These are phyloP conservation scores for Mucor irregularis DNA, from an alignment of 371 early-diverging fungal species.

Conservation along the genomic window DNA sequence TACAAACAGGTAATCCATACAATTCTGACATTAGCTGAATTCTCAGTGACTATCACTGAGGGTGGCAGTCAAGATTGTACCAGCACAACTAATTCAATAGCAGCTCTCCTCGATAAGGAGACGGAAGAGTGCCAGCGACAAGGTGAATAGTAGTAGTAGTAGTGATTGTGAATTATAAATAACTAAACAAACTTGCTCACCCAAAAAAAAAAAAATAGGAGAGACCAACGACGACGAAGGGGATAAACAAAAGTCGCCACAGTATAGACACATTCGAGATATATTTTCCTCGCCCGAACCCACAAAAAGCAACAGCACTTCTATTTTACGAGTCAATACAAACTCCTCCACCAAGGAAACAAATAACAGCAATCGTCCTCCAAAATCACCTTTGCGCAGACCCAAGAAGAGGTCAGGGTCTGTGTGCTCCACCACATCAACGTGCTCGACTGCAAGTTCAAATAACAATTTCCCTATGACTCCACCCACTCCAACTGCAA, in stretches of 20 bases:
- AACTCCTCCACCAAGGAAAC: conserved; percentile 1
- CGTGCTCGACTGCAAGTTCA: conserved; percentile 8
- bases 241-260: not conserved
- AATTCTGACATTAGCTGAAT: conserved; percentile 18
- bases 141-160: too few relatives aligned
- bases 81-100: not conserved
- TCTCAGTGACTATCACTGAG: too few relatives aligned
- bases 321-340: too few relatives aligned
- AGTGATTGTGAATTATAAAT: too few relatives aligned
- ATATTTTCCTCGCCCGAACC: not conserved
- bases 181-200: too few relatives aligned
- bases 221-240: too few relatives aligned
- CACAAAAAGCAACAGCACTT: not conserved
- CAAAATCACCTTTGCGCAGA: conserved; percentile 35
- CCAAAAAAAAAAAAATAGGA: too few relatives aligned
- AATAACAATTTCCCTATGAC: conserved; percentile 3
- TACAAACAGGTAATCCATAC: conserved; percentile 19
- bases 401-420: conserved; percentile 7
- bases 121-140: too few relatives aligned
- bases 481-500: not conserved
- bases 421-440: conserved; percentile 5
- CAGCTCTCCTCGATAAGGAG: not conserved
- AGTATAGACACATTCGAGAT: not conserved
- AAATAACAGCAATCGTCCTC: conserved; percentile 22
- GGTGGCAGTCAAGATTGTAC: too few relatives aligned